These are phyloP conservation scores for Iris pallida DNA, from an alignment of 116 monocot species.

Conservation along the genomic window DNA sequence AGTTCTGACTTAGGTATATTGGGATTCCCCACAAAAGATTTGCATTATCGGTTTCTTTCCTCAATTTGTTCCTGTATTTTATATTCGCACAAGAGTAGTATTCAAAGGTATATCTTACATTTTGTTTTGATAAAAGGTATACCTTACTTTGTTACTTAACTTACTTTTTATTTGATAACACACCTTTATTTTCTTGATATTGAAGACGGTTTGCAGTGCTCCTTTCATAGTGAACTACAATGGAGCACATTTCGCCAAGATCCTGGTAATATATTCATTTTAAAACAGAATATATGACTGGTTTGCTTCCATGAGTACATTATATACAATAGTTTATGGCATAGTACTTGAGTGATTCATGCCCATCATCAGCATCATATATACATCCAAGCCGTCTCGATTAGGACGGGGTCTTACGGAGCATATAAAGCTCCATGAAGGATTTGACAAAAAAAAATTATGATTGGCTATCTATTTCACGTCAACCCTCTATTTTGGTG, in stretches of 20 bases:
- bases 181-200: constrained; percentile 13
- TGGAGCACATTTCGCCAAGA: constrained; percentile 92
- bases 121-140: neutral
- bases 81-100: constrained; percentile 90
- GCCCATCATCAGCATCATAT: too few relatives aligned
- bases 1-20: constrained; percentile 93
- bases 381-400: too few relatives aligned
- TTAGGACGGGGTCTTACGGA: too few relatives aligned
- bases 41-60: constrained; percentile 99
- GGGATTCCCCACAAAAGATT: constrained; percentile 91
- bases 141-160: neutral
- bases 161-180: constrained; percentile 8
- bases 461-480: too few relatives aligned
- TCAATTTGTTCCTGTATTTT: constrained; percentile 87
- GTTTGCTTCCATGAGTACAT: neutral
- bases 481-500: too few relatives aligned
- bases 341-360: too few relatives aligned
- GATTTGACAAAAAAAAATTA: too few relatives aligned
- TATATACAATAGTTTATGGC: neutral
- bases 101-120: constrained; percentile 69
- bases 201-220: constrained; percentile 90
- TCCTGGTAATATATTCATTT: constrained; percentile 58
- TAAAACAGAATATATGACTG: neutral
- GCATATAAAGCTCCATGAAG: too few relatives aligned
- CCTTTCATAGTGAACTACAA: constrained; percentile 88